Evolutionary conservation across 2,329 filamentous ascomycete genomes (phyloP).

Genomic region (Acrocalymma vagum): DNA sequence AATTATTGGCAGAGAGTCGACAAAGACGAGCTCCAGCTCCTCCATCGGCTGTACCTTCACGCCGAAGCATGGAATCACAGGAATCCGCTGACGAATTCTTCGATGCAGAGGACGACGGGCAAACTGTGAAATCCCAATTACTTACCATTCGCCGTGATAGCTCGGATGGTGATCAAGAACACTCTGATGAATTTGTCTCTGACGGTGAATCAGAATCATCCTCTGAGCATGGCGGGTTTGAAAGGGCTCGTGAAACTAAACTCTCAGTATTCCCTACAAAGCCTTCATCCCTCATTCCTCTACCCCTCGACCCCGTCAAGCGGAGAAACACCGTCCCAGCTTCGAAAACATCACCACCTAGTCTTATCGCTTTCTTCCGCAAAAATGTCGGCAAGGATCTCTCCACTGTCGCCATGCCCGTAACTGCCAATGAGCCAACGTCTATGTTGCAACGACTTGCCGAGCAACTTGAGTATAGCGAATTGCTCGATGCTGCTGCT

Average conservation of each 20-base stretch:
- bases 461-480: constrained; percentile 90
- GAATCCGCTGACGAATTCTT: constrained; percentile 87
- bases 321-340: constrained; percentile 76
- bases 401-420: constrained; percentile 96
- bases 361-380: constrained; percentile 89
- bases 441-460: constrained; percentile 88
- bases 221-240: constrained; percentile 63
- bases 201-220: constrained; percentile 69
- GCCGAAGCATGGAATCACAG: constrained; percentile 81
- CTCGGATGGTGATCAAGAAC: constrained; percentile 58
- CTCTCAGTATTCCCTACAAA: constrained; percentile 74
- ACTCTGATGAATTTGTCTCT: constrained; percentile 55
- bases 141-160: constrained; percentile 77
- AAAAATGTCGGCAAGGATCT: constrained; percentile 99
- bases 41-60: constrained; percentile 49
- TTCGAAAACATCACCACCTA: constrained; percentile 82
- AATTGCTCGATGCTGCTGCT: constrained; percentile 76
- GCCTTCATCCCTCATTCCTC: constrained; percentile 77
- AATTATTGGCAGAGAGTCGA: constrained; percentile 80
- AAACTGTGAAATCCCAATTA: constrained; percentile 64
- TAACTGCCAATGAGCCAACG: constrained; percentile 91
- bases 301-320: constrained; percentile 75
- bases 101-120: constrained; percentile 75
- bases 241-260: constrained; percentile 41
- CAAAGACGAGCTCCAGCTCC: constrained; percentile 70